Percentiles rank a stretch among this genome's conserved stretches.
phyloP scores from a whole-genome alignment of 192 early-diverging fungal species.

The Lobulomyces angularis region DNA sequence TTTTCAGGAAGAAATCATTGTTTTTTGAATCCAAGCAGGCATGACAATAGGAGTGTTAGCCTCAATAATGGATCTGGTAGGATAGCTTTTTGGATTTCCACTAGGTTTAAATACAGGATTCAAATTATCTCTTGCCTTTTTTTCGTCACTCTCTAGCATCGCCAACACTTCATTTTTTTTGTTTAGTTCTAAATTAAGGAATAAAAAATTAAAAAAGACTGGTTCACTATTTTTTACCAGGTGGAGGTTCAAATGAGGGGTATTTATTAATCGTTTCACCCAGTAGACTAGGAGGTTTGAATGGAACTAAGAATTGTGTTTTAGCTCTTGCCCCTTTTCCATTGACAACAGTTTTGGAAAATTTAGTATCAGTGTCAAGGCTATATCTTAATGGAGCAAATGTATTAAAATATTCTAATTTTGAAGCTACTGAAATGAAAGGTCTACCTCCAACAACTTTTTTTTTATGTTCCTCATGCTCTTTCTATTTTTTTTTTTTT shows the following conservation, averaged over 20 bases:
- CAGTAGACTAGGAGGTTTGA: slow-evolving; percentile 33
- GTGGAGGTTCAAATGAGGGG: slow-evolving; percentile 26
- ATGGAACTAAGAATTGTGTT: slow-evolving; percentile 12
- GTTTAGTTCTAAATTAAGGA: too few relatives aligned
- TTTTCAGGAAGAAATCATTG: too few relatives aligned
- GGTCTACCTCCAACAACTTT: slow-evolving; percentile 30
- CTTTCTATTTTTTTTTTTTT: slow-evolving; percentile 18
- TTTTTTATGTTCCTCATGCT: slow-evolving; percentile 22
- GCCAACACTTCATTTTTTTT: slow-evolving; percentile 1
- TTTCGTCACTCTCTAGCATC: not conserved
- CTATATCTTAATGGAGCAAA: slow-evolving; percentile 18
- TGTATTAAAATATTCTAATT: slow-evolving; percentile 31
- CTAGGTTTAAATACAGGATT: slow-evolving; percentile 27
- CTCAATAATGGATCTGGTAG: slow-evolving; percentile 31
- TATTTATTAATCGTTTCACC: slow-evolving; percentile 45
- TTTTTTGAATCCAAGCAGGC: slow-evolving; percentile 31
- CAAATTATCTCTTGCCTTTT: slow-evolving; percentile 5
- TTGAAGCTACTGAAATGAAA: slow-evolving; percentile 23
- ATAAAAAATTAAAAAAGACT: too few relatives aligned
- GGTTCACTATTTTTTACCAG: too few relatives aligned
- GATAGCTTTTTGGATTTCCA: slow-evolving; percentile 30
- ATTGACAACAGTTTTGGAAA: not conserved
- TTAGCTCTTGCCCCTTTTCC: not conserved
- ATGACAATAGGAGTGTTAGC: slow-evolving; percentile 27
- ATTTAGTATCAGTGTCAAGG: not conserved